Evolutionary conservation across 495 filamentous ascomycete genomes (phyloP).

Genomic region (Tuber borchii): DNA sequence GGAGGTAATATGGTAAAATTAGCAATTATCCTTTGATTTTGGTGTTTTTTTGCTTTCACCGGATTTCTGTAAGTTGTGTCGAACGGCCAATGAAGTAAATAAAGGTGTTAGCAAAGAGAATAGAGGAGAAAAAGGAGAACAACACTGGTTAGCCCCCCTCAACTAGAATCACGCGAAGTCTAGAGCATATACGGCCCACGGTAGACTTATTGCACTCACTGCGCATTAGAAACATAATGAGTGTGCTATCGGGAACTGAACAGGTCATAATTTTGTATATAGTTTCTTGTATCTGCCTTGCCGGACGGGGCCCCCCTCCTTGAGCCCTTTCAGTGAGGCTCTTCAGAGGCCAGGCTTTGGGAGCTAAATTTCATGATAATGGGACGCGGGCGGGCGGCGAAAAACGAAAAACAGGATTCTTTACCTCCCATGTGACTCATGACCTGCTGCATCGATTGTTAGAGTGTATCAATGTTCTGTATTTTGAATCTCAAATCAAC

Average conservation of each 20-base stretch:
- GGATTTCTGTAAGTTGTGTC: not conserved
- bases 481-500: not conserved
- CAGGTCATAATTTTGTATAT: conserved; percentile 5
- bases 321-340: not conserved
- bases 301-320: not conserved
- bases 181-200: not conserved
- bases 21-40: not conserved
- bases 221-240: not conserved
- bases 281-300: not conserved
- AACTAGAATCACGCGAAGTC: not conserved
- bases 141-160: not conserved
- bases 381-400: not conserved
- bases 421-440: not conserved
- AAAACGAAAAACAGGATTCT: not conserved
- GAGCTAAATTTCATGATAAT: not conserved
- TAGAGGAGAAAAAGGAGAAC: not conserved
- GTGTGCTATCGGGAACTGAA: not conserved
- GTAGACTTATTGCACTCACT: not conserved
- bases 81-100: not conserved
- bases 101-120: not conserved
- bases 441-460: not conserved
- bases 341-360: not conserved
- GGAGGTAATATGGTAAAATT: not conserved
- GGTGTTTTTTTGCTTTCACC: not conserved
- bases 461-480: not conserved